Percentiles rank a stretch among this genome's conserved stretches.
Evolutionary conservation across 345 rosid genomes (phyloP).

Genomic region (Gossypium rotundifolium): DNA sequence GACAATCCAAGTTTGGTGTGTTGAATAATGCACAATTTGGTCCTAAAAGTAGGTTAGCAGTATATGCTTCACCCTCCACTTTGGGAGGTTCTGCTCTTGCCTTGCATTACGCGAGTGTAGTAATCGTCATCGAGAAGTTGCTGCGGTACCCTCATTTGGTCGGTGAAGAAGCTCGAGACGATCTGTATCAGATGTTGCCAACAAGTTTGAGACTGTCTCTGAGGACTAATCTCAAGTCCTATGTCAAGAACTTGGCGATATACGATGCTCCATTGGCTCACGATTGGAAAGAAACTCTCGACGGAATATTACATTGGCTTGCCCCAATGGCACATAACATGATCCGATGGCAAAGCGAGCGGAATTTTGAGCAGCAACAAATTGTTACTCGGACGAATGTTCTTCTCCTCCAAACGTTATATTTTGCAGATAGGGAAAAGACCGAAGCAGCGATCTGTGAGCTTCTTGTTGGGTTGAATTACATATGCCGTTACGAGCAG

Average conservation of each 20-base stretch:
- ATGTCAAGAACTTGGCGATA: conserved; percentile 69
- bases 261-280: conserved; percentile 92
- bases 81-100: conserved; percentile 89
- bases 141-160: conserved; percentile 87
- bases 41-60: conserved; percentile 45
- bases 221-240: conserved; percentile 63
- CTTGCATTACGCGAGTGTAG: conserved; percentile 81
- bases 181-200: conserved; percentile 92
- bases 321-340: conserved; percentile 89
- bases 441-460: conserved; percentile 70
- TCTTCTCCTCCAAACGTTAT: conserved; percentile 77
- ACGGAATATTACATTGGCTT: conserved; percentile 72
- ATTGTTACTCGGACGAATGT: conserved; percentile 73
- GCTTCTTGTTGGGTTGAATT: conserved; percentile 87
- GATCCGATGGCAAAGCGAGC: conserved; percentile 95
- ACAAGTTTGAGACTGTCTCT: conserved; percentile 60
- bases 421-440: conserved; percentile 85
- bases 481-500: conserved; percentile 79
- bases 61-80: conserved; percentile 53
- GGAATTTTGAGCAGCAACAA: conserved; percentile 89
- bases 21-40: conserved; percentile 34
- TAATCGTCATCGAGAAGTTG: conserved; percentile 82
- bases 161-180: conserved; percentile 90
- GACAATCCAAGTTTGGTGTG: conserved; percentile 19
- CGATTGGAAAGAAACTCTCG: conserved; percentile 82